Evolutionary conservation across 2,329 filamentous ascomycete genomes (phyloP), one percentile per base, ranked within the genome.

Genomic region (Chrysoporthe deuterocubensis): DNA sequence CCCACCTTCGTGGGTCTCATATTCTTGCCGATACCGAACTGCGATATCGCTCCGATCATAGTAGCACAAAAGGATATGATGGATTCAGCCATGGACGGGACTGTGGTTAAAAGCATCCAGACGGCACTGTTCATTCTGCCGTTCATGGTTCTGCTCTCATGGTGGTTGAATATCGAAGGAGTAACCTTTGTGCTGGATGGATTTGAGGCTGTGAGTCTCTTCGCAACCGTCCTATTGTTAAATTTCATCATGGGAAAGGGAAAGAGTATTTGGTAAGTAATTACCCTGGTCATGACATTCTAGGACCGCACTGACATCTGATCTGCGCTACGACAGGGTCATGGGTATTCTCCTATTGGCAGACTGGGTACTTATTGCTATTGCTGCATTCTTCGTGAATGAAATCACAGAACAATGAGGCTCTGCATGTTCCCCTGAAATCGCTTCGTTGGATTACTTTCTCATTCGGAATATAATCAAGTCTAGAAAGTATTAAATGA

Each of bases 351-450:
- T 69, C 42, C 43, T 62, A 5, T 46, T 69, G 14, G 65, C 46
- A 26, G 67, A 62, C 18, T 67, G 67, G 56, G 60, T 64, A n/a
- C 14, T 67, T 11, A 67, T 65, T 4, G 65, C 64, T 3, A 67
- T 65, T 4, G 54, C 67, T 21, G 64, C 67, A 7, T 64, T 63
- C 5, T 67, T 67, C 64, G 65, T 62, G 9, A 14, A 58, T 37
- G 34, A 8, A 37, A 48, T 11, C 5, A 21, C 1, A 48, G 6
- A 48, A 21, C 7, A 48, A 7, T 21, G 46, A 48, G 7, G 1
- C 21, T 21, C 7, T 21, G 18, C 7, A 44, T 44, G 7, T 44
- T 13, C 16, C 16, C 16, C 13, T 14, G 43, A 14, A 8, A 48
- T 3, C 21, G 9, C 18, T 21, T n/a, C 3, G n/a, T 13, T 18